phyloP scores from a whole-genome alignment of 2,329 filamentous ascomycete species.

The Neoascochyta sp. region DNA sequence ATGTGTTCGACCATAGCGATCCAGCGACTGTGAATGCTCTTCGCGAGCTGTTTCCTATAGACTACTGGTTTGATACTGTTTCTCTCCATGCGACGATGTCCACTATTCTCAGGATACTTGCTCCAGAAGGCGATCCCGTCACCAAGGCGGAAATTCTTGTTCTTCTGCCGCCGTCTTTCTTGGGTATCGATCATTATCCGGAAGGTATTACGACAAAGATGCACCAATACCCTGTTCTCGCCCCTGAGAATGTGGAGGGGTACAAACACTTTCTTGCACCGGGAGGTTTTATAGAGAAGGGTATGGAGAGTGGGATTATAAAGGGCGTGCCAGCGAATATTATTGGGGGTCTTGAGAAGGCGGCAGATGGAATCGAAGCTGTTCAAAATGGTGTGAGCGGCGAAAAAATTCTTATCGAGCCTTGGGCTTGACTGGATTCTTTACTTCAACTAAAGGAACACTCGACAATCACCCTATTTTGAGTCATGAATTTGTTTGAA shows the following conservation, averaged over 20 bases:
- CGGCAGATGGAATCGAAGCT: conserved; percentile 18
- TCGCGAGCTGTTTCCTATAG: conserved; percentile 28
- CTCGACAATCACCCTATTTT: too few species aligned
- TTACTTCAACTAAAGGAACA: too few species aligned
- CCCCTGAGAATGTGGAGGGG: conserved; percentile 19
- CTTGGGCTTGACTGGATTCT: conserved; percentile 9
- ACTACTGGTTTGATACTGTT: conserved; percentile 45
- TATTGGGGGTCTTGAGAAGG: conserved; percentile 22
- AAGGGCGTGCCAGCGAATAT: conserved; percentile 20
- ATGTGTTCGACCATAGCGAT: conserved; percentile 40
- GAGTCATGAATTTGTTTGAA: too few species aligned
- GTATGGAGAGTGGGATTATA: conserved; percentile 17
- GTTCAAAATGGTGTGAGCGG: conserved; percentile 30
- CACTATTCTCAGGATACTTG: conserved; percentile 21
- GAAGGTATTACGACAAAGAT: conserved; percentile 15
- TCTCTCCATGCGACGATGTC: conserved; percentile 16
- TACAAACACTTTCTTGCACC: conserved; percentile 15
- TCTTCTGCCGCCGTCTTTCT: conserved; percentile 12
- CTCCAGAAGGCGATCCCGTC: conserved; percentile 15
- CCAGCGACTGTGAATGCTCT: conserved; percentile 38
- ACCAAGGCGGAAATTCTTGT: conserved; percentile 20
- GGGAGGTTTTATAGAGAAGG: conserved; percentile 20
- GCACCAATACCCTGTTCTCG: conserved; percentile 18
- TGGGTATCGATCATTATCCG: conserved; percentile 14
- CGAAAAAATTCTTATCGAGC: conserved; percentile 27